phyloP scores from a whole-genome alignment of 257 asterid species.

The Salvia hispanica region DNA sequence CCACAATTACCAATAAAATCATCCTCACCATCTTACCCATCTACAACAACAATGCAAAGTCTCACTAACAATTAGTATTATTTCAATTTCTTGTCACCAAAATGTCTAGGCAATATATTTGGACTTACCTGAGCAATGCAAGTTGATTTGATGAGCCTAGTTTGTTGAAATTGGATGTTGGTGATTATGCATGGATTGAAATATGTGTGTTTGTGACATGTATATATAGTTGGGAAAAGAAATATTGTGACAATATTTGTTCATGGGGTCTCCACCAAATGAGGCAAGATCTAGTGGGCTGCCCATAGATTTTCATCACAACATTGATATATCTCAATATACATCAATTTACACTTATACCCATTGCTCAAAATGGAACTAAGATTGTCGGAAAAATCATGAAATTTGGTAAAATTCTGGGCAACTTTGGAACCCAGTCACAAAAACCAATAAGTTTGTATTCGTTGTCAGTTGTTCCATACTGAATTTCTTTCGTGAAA shows the following conservation, averaged over 20 bases:
- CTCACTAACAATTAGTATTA: too few species aligned
- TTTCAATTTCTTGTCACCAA: background rate
- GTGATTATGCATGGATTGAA: background rate
- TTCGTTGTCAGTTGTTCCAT: too few species aligned
- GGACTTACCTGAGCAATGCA: background rate
- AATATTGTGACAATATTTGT: slow-evolving; percentile 15
- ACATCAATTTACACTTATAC: slow-evolving; percentile 28
- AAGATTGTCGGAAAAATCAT: slow-evolving; percentile 7
- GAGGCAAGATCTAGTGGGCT: slow-evolving; percentile 61
- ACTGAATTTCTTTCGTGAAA: too few species aligned
- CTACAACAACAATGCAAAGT: background rate
- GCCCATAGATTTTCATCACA: slow-evolving; percentile 31
- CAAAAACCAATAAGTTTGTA: too few species aligned
- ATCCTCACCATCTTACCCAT: slow-evolving; percentile 28
- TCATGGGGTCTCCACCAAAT: slow-evolving; percentile 53
- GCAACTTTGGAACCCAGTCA: too few species aligned
- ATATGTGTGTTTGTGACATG: too few species aligned
- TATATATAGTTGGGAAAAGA: slow-evolving; percentile 7
- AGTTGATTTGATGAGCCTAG: background rate
- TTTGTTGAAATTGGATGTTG: background rate
- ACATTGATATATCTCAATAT: background rate
- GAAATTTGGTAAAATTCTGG: too few species aligned
- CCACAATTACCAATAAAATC: slow-evolving; percentile 4
- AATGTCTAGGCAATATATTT: background rate
- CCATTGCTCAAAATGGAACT: background rate